Percentiles rank a stretch among this genome's conserved stretches.
Conservation (phyloP, 1,284 basidiomycete genomes). For the Ustilago vetiveriae region DNA sequence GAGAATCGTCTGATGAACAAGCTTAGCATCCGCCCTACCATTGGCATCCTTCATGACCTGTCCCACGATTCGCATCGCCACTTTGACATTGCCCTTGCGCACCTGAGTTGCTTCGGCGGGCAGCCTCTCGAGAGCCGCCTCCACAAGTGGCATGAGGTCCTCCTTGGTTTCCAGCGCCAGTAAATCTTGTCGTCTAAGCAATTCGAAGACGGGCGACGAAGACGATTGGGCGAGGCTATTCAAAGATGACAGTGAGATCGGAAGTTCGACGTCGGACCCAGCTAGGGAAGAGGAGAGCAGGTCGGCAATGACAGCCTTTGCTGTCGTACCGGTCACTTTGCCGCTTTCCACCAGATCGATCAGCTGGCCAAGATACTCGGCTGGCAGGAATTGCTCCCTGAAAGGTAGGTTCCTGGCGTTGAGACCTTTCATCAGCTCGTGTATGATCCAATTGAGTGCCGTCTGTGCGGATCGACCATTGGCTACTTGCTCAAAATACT, state of each 20-base stretch:
- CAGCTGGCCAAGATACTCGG: slow-evolving; percentile 77
- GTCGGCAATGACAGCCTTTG: slow-evolving; percentile 58
- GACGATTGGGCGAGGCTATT: slow-evolving; percentile 4
- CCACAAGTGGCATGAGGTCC: slow-evolving; percentile 70
- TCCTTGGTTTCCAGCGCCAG: slow-evolving; percentile 34
- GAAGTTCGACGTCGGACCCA: not conserved
- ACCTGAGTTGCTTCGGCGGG: slow-evolving; percentile 79
- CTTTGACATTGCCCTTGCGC: slow-evolving; percentile 79
- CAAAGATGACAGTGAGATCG: slow-evolving; percentile 9
- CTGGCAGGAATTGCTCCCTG: slow-evolving; percentile 45
- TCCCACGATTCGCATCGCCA: slow-evolving; percentile 87
- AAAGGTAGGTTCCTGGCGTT: slow-evolving; percentile 51
- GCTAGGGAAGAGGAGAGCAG: slow-evolving; percentile 34
- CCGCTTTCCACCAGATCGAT: slow-evolving; percentile 78
- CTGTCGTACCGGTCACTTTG: slow-evolving; percentile 72
- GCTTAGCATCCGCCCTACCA: slow-evolving; percentile 77
- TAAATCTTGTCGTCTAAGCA: slow-evolving; percentile 26
- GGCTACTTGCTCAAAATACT: slow-evolving; percentile 58
- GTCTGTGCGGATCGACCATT: slow-evolving; percentile 61
- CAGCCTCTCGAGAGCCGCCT: slow-evolving; percentile 74
- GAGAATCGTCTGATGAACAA: slow-evolving; percentile 40
- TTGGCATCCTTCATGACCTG: slow-evolving; percentile 85
- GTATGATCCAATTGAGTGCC: slow-evolving; percentile 80
- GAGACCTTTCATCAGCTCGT: slow-evolving; percentile 56
- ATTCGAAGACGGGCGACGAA: slow-evolving; percentile 26